phyloP scores from a whole-genome alignment of 1,284 basidiomycete genomes.

The Cystobasidiaceae sp. region DNA sequence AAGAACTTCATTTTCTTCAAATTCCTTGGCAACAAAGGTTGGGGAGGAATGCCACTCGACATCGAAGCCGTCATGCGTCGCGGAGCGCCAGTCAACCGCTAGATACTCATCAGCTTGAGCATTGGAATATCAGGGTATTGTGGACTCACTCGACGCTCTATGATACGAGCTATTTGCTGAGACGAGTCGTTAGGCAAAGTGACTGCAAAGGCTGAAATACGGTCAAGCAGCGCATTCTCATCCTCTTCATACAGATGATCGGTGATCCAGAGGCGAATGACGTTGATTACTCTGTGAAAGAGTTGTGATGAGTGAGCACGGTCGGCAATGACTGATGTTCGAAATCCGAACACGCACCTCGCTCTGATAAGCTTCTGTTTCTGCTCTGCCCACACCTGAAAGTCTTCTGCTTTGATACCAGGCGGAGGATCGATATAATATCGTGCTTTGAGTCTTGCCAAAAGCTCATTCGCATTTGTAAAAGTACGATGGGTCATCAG shows the following conservation, averaged over 20 bases:
- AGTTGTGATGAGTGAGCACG: conserved; percentile 51
- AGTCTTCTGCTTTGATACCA: conserved; percentile 61
- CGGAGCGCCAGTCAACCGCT: conserved; percentile 13
- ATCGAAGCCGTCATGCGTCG: conserved; percentile 24
- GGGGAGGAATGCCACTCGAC: conserved; percentile 53
- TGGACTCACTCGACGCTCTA: conserved; percentile 45
- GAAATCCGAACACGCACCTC: conserved; percentile 56
- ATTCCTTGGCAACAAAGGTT: conserved; percentile 67
- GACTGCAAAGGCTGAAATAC: conserved; percentile 45
- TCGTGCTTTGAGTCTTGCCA: conserved; percentile 76
- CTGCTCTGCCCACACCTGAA: conserved; percentile 73
- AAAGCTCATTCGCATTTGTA: conserved; percentile 74
- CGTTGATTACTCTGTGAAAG: conserved; percentile 45
- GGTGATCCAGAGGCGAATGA: conserved; percentile 50
- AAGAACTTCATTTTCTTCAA: conserved; percentile 71
- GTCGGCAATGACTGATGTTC: conserved; percentile 78
- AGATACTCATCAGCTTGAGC: neutral
- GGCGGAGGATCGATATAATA: conserved; percentile 75
- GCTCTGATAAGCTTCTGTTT: conserved; percentile 86
- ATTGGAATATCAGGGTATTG: neutral
- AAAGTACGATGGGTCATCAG: conserved; percentile 97
- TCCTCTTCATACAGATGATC: conserved; percentile 48
- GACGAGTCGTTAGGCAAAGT: conserved; percentile 44
- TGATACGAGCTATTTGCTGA: conserved; percentile 45
- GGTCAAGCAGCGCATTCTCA: conserved; percentile 41